Conservation (phyloP, 1,139 yeast species). For the Geotrichum aggregatum region DNA sequence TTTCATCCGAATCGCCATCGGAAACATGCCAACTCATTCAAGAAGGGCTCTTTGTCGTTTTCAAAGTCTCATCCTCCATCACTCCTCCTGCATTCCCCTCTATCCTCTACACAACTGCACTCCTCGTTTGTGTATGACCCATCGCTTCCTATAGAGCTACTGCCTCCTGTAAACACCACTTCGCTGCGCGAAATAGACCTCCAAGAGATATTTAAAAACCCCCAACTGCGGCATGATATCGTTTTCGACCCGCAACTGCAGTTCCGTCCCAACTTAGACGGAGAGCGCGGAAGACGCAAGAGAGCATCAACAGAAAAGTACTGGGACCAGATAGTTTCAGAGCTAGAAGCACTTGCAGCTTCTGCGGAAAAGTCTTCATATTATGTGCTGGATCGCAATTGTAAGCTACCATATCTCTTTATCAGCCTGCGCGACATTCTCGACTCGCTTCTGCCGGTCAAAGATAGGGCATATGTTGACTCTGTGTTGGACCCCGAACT, state of each 20-base stretch:
- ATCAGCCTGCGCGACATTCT: slow-evolving; percentile 75
- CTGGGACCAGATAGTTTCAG: slow-evolving; percentile 73
- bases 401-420: slow-evolving; percentile 63
- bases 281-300: slow-evolving; percentile 81
- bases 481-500: slow-evolving; percentile 77
- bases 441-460: slow-evolving; percentile 70
- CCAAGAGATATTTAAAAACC: slow-evolving; percentile 84
- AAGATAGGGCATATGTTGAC: slow-evolving; percentile 65
- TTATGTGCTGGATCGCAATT: slow-evolving; percentile 24
- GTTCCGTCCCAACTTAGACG: slow-evolving; percentile 87
- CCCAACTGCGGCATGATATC: slow-evolving; percentile 89
- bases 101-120: slow-evolving; percentile 24
- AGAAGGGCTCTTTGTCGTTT: slow-evolving; percentile 8
- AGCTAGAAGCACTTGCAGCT: slow-evolving; percentile 40
- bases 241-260: slow-evolving; percentile 89
- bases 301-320: slow-evolving; percentile 70
- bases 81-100: slow-evolving; percentile 9
- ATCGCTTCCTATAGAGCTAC: slow-evolving; percentile 29
- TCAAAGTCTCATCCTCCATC: slow-evolving; percentile 11
- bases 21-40: slow-evolving; percentile 3
- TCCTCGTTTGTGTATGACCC: slow-evolving; percentile 5
- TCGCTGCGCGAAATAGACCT: slow-evolving; percentile 82
- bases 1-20: not conserved
- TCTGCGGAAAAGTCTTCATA: slow-evolving; percentile 9
- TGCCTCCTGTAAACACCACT: slow-evolving; percentile 82